Evolutionary conservation across 2,329 filamentous ascomycete genomes (phyloP).

Genomic region (Colletotrichum viniferum): DNA sequence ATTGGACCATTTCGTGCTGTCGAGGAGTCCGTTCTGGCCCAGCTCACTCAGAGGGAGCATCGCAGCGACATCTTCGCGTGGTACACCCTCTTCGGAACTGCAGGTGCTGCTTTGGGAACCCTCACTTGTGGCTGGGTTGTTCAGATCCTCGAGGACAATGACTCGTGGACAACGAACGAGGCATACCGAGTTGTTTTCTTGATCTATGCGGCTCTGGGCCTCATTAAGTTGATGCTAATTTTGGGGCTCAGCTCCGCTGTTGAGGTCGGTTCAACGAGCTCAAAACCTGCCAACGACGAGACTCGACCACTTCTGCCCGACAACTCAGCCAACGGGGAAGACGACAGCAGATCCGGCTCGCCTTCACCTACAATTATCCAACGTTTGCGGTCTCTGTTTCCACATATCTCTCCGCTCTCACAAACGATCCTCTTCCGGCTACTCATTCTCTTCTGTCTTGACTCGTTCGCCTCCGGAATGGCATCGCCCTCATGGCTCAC

Average conservation of each 20-base stretch:
- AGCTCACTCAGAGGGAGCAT: constrained; percentile 50
- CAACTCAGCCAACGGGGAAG: background rate
- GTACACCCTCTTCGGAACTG: constrained; percentile 63
- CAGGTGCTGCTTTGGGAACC: constrained; percentile 65
- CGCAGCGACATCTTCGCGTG: constrained; percentile 65
- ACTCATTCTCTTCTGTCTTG: constrained; percentile 15
- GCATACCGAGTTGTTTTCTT: constrained; percentile 63
- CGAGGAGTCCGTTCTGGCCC: constrained; percentile 65
- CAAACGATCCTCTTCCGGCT: constrained; percentile 17
- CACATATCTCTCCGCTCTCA: constrained; percentile 17
- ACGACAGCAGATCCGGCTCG: background rate
- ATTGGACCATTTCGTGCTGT: constrained; percentile 68
- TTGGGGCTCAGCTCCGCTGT: constrained; percentile 51
- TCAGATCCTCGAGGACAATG: constrained; percentile 46
- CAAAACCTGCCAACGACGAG: background rate
- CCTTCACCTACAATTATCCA: background rate
- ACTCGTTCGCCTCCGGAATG: constrained; percentile 63
- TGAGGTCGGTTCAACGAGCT: constrained; percentile 37
- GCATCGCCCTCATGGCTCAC: constrained; percentile 66
- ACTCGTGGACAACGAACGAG: constrained; percentile 46
- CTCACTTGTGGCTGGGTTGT: constrained; percentile 64
- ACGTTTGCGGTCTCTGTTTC: constrained; percentile 2
- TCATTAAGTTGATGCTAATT: constrained; percentile 59
- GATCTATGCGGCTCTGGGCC: constrained; percentile 60
- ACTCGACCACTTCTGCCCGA: background rate